phyloP scores from a whole-genome alignment of 2,329 filamentous ascomycete genomes.

The Cercospora citrullina region DNA sequence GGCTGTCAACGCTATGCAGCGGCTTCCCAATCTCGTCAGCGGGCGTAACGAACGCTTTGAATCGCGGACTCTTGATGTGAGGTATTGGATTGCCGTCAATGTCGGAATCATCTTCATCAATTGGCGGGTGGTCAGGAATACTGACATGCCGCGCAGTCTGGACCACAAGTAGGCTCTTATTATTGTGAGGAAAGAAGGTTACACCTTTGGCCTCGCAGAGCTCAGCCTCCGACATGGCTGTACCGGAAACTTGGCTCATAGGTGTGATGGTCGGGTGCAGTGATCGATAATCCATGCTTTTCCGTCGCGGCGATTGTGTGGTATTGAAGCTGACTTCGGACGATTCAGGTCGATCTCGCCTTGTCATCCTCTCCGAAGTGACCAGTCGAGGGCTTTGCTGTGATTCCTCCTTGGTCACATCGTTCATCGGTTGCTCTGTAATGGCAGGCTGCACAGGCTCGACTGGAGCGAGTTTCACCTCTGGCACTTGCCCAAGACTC shows the following conservation, averaged over 20 bases:
- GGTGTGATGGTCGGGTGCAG: conserved; percentile 32
- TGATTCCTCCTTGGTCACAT: conserved; percentile 1
- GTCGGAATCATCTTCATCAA: conserved; percentile 13
- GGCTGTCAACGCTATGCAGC: conserved; percentile 51
- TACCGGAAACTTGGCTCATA: conserved; percentile 32
- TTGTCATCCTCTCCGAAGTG: conserved; percentile 5
- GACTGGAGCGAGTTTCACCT: conserved; percentile 10
- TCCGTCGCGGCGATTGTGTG: conserved; percentile 26
- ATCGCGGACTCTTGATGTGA: conserved; percentile 16
- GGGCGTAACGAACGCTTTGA: conserved; percentile 24
- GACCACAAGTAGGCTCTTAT: conserved; percentile 64
- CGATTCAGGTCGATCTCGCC: conserved; percentile 20
- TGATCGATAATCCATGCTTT: conserved; percentile 28
- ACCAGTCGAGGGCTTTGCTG: conserved; percentile 1
- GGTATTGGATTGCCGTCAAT: conserved; percentile 7
- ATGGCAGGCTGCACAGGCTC: not conserved
- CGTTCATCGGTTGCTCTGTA: conserved; percentile 12
- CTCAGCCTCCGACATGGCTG: conserved; percentile 44
- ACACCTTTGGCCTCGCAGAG: conserved; percentile 63
- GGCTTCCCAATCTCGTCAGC: conserved; percentile 21
- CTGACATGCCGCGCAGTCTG: conserved; percentile 45
- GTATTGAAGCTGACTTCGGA: conserved; percentile 18
- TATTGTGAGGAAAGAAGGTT: conserved; percentile 63
- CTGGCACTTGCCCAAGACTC: conserved; percentile 20
- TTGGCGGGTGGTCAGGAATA: conserved; percentile 3